Evolutionary conservation across 2,329 filamentous ascomycete species (phyloP).

Genomic region (Fusarium irregulare): DNA sequence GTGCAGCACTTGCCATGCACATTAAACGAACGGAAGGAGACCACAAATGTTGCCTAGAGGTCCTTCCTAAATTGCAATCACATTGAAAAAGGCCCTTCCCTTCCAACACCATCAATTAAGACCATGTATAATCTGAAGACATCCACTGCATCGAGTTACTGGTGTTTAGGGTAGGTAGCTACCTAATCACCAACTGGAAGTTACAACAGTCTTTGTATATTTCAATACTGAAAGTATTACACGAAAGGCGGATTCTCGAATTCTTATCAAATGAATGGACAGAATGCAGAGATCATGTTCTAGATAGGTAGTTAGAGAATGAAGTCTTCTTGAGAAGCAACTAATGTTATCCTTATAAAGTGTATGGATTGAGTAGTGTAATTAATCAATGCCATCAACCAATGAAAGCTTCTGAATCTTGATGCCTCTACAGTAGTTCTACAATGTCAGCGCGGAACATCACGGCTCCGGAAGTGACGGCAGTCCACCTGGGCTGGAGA

Average conservation of each 20-base stretch:
- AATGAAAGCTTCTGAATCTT: slow-evolving; percentile 16
- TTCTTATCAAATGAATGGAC: background rate
- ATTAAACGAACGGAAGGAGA: background rate
- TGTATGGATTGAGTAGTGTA: background rate
- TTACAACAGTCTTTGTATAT: background rate
- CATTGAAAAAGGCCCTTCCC: background rate
- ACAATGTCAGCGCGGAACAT: slow-evolving; percentile 38
- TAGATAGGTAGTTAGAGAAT: background rate
- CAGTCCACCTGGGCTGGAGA: slow-evolving; percentile 7
- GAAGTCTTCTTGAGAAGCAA: background rate
- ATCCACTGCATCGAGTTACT: background rate
- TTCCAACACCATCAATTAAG: background rate
- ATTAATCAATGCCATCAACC: background rate
- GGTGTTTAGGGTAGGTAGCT: background rate
- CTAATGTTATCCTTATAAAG: background rate
- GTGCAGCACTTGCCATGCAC: background rate
- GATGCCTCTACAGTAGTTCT: background rate
- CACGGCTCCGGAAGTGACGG: slow-evolving; percentile 37
- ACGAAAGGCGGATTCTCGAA: background rate
- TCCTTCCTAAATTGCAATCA: background rate
- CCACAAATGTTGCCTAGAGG: background rate
- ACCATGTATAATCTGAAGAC: background rate
- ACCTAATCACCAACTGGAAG: background rate
- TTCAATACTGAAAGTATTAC: background rate
- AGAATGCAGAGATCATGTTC: background rate